phyloP scores from a whole-genome alignment of 495 filamentous ascomycete genomes.

The Lasiosphaeria hispida region DNA sequence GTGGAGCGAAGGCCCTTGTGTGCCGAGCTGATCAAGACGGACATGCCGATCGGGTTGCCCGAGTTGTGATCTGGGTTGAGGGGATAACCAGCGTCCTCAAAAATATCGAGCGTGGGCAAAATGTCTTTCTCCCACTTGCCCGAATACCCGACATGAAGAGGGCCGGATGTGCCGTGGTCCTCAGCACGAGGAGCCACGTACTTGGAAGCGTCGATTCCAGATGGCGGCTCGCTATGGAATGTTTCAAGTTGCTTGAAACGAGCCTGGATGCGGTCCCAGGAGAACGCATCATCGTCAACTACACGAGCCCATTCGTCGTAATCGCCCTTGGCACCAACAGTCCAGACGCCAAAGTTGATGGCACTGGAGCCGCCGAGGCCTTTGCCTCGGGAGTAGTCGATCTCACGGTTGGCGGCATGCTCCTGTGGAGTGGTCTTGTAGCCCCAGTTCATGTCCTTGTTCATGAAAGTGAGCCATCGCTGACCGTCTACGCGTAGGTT shows the following conservation, averaged over 20 bases:
- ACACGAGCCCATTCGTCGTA: conserved; percentile 54
- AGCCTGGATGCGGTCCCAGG: conserved; percentile 47
- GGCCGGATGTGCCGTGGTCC: conserved; percentile 52
- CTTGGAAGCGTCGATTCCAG: conserved; percentile 33
- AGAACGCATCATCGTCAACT: conserved; percentile 44
- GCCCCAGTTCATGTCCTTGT: conserved; percentile 54
- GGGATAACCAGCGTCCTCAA: conserved; percentile 46
- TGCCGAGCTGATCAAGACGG: conserved; percentile 46
- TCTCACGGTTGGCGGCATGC: conserved; percentile 45
- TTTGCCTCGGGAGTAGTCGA: conserved; percentile 58
- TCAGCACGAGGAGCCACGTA: conserved; percentile 29
- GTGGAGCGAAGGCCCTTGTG: conserved; percentile 50
- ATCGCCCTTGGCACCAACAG: conserved; percentile 56
- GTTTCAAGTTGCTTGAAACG: conserved; percentile 54
- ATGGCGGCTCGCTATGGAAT: conserved; percentile 44
- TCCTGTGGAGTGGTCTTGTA: conserved; percentile 59
- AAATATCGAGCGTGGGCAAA: conserved; percentile 31
- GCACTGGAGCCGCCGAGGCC: conserved; percentile 60
- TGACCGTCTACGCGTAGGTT: conserved; percentile 50
- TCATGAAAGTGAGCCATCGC: conserved; percentile 50
- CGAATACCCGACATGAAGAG: conserved; percentile 47
- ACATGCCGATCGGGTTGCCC: conserved; percentile 60
- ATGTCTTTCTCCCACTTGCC: conserved; percentile 51
- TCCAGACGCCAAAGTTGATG: conserved; percentile 64
- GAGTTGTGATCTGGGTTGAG: conserved; percentile 58